phyloP scores from a whole-genome alignment of 2,329 filamentous ascomycete species.

The Fusarium pseudograminearum region DNA sequence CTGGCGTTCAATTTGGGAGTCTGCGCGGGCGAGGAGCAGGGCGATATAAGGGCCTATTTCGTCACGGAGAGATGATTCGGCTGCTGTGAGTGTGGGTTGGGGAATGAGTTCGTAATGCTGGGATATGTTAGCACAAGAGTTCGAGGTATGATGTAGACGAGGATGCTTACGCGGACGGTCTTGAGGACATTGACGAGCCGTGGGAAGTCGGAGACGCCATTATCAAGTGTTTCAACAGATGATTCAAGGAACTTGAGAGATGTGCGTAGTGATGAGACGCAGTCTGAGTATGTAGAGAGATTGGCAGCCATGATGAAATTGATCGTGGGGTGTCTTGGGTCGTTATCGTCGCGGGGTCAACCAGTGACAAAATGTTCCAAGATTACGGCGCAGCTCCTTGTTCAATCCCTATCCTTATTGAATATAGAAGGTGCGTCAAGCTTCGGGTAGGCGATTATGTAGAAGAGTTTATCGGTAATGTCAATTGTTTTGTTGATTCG shows the following conservation, averaged over 20 bases:
- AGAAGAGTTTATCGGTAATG: not conserved
- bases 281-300: slow-evolving; percentile 63
- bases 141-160: not conserved
- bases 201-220: slow-evolving; percentile 69
- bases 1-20: slow-evolving; percentile 84
- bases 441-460: not conserved
- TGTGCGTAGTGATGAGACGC: slow-evolving; percentile 69
- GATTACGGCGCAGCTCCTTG: not conserved
- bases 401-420: not conserved
- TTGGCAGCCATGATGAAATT: slow-evolving; percentile 42
- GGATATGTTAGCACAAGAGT: not conserved
- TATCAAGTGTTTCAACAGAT: slow-evolving; percentile 68
- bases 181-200: slow-evolving; percentile 67
- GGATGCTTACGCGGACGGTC: slow-evolving; percentile 65
- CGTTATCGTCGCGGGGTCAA: slow-evolving; percentile 28
- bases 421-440: rapidly evolving
- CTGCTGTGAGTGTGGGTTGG: slow-evolving; percentile 82
- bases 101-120: slow-evolving; percentile 95
- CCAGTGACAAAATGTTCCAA: not conserved
- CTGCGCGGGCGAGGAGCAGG: slow-evolving; percentile 82
- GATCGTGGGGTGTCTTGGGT: slow-evolving; percentile 11
- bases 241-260: slow-evolving; percentile 72
- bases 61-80: slow-evolving; percentile 85
- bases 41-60: slow-evolving; percentile 91
- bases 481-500: slow-evolving; percentile 25